Percentiles rank a stretch among this genome's conserved stretches.
Conservation (phyloP, 129 eudicot genomes). For the Flaveria sonorensis region DNA sequence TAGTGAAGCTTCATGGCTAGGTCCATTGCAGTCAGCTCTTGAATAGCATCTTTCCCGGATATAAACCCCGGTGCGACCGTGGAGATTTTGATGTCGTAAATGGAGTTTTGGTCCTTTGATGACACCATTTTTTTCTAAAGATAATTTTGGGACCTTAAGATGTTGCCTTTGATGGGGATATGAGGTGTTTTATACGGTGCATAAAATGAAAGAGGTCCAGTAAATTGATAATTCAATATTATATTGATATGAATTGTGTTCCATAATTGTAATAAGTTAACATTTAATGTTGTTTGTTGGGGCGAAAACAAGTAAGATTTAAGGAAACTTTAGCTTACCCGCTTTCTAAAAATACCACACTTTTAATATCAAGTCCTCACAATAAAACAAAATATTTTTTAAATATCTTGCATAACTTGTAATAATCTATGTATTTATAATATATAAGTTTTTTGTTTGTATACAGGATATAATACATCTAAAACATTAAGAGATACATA, state of each 20-base stretch:
- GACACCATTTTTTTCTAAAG: conserved; percentile 36
- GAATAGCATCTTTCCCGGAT: conserved; percentile 40
- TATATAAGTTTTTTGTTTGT: too few species aligned
- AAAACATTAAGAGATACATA: too few species aligned
- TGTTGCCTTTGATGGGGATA: neutral
- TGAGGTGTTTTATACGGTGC: neutral
- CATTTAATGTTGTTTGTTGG: conserved; percentile 5
- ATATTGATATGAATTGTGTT: neutral
- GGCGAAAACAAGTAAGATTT: neutral
- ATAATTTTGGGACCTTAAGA: neutral
- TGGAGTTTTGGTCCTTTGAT: conserved; percentile 23
- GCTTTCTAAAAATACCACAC: neutral
- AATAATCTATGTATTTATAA: too few species aligned
- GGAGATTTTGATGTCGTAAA: conserved; percentile 51
- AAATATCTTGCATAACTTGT: too few species aligned
- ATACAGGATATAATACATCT: too few species aligned
- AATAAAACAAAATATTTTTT: neutral
- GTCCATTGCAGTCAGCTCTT: conserved; percentile 65
- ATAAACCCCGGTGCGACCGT: conserved; percentile 59
- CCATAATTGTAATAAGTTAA: neutral
- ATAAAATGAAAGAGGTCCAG: neutral
- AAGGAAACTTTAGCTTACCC: neutral
- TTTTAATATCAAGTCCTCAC: neutral
- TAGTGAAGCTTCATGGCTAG: conserved; percentile 92
- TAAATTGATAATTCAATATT: neutral